These are phyloP conservation scores for Rhododendron ovatum DNA, from an alignment of 148 eudicot genomes.

Conservation along the genomic window DNA sequence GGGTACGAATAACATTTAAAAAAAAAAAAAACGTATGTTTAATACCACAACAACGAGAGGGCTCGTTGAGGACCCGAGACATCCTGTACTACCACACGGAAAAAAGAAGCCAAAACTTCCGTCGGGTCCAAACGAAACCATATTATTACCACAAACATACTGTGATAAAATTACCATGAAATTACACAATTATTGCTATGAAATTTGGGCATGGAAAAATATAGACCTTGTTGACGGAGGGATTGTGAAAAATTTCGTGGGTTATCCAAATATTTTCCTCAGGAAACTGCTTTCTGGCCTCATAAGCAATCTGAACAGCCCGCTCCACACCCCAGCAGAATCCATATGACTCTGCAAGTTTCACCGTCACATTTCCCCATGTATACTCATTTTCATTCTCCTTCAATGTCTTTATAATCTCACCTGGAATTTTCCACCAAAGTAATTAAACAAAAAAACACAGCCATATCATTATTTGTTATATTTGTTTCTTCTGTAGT, in stretches of 20 bases:
- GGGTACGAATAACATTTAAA: too few species aligned
- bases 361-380: conserved; percentile 94
- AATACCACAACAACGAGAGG: too few species aligned
- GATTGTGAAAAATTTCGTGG: conserved; percentile 94
- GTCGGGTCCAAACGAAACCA: not conserved
- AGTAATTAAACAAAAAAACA: not conserved
- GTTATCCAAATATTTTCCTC: conserved; percentile 83
- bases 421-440: conserved; percentile 49
- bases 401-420: conserved; percentile 75
- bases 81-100: too few species aligned
- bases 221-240: conserved; percentile 81
- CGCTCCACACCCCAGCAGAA: conserved; percentile 99
- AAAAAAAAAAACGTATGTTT: too few species aligned
- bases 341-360: conserved; percentile 85
- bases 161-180: not conserved
- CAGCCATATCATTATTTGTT: too few species aligned
- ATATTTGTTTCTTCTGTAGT: too few species aligned
- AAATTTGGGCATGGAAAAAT: not conserved
- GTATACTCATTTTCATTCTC: conserved; percentile 78
- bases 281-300: conserved; percentile 89
- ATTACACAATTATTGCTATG: not conserved
- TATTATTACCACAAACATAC: not conserved
- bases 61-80: too few species aligned
- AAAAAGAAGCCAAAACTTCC: too few species aligned
- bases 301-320: conserved; percentile 93